phyloP scores from a whole-genome alignment of 73 alveolate genomes.

The Stentor roeselii region DNA sequence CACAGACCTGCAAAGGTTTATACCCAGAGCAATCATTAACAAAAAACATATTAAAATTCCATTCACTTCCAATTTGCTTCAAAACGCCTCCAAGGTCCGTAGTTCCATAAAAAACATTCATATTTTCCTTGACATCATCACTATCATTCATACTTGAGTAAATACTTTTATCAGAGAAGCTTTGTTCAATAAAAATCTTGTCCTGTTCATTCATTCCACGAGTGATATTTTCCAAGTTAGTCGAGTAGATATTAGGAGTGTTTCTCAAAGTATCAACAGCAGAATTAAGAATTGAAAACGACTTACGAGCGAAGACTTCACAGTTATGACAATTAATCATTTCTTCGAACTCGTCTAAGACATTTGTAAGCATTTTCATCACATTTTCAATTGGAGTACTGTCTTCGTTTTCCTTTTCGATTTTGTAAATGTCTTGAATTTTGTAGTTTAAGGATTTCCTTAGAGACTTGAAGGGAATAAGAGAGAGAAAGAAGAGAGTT shows the following conservation, averaged over 20 bases:
- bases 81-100: slow-evolving; percentile 22
- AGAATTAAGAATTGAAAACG: neutral
- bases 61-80: slow-evolving; percentile 5
- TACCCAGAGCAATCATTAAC: neutral
- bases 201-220: neutral
- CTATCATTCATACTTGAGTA: neutral
- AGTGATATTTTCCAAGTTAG: neutral
- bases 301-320: neutral
- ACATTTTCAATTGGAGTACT: neutral
- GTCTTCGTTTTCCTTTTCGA: neutral
- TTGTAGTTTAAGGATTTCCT: neutral
- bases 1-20: neutral
- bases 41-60: slow-evolving; percentile 26
- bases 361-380: neutral
- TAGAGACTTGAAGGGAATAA: neutral
- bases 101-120: neutral
- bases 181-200: neutral
- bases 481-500: neutral
- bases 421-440: neutral
- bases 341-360: neutral
- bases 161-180: neutral
- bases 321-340: neutral
- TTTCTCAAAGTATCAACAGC: neutral
- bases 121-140: neutral
- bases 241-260: neutral